phyloP scores from a whole-genome alignment of 345 rosid genomes.

The Murraya paniculata region DNA sequence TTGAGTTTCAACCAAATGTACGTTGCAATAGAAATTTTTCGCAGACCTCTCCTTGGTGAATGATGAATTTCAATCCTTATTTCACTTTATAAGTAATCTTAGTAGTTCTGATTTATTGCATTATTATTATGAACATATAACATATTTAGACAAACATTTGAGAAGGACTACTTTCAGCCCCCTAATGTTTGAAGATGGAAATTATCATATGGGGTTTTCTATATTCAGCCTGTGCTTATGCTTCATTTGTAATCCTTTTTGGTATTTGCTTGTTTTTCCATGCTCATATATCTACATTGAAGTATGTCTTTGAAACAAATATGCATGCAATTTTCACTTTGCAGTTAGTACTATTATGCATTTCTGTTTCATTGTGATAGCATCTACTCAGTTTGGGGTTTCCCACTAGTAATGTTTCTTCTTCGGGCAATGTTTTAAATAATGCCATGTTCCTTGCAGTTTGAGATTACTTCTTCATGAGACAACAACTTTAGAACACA shows the following conservation, averaged over 20 bases:
- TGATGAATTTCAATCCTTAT: background rate
- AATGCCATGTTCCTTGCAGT: conserved; percentile 43
- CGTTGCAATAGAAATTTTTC: background rate
- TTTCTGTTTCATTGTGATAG: background rate
- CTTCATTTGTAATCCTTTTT: background rate
- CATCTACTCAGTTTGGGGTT: conserved; percentile 2
- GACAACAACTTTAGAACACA: conserved; percentile 44
- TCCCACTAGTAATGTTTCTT: background rate
- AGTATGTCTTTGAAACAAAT: conserved; percentile 1
- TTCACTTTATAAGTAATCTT: background rate
- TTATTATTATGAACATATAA: background rate
- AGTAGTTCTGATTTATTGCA: background rate
- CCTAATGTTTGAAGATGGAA: background rate
- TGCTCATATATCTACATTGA: background rate
- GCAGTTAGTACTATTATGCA: background rate
- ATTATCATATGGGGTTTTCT: background rate
- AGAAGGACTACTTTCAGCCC: background rate
- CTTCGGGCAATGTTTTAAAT: conserved; percentile 11
- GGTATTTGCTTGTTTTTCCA: background rate
- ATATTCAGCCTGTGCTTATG: background rate
- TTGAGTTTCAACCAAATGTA: background rate
- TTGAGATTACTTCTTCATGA: conserved; percentile 83
- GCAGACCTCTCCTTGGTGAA: background rate
- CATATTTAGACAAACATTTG: background rate
- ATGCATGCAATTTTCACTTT: background rate